Evolutionary conservation across 2,329 filamentous ascomycete genomes (phyloP).

Genomic region (Colletotrichum phormii): DNA sequence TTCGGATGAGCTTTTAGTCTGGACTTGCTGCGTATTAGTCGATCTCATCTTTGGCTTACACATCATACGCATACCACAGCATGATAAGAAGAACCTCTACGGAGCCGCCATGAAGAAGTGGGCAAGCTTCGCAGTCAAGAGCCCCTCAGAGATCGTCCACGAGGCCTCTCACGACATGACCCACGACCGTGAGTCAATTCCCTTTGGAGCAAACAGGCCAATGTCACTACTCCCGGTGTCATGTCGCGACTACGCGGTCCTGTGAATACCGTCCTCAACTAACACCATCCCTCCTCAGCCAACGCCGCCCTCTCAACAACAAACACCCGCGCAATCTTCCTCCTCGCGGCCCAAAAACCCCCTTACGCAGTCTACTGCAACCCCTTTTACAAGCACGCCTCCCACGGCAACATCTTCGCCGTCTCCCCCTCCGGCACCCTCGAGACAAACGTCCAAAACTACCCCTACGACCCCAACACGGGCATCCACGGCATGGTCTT

Average conservation of each 20-base stretch:
- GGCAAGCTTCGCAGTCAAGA: conserved; percentile 83
- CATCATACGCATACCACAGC: conserved; percentile 58
- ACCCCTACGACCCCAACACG: conserved; percentile 75
- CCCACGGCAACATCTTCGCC: conserved; percentile 82
- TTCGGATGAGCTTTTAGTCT: background rate
- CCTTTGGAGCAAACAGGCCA: background rate
- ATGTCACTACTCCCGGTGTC: background rate
- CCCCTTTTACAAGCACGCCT: conserved; percentile 89
- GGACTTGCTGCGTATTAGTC: background rate
- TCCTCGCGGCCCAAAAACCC: conserved; percentile 80
- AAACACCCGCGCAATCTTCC: conserved; percentile 90
- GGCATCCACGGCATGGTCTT: conserved; percentile 89
- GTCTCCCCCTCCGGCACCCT: conserved; percentile 69
- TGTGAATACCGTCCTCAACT: conserved; percentile 12
- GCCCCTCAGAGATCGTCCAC: conserved; percentile 81
- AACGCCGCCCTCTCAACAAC: conserved; percentile 76
- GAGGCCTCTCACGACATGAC: conserved; percentile 80
- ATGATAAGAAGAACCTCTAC: conserved; percentile 86
- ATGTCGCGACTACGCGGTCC: background rate
- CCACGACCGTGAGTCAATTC: conserved; percentile 73
- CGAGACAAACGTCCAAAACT: conserved; percentile 76
- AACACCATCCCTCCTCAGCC: conserved; percentile 56
- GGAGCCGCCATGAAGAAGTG: conserved; percentile 95
- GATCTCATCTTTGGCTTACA: conserved; percentile 34
- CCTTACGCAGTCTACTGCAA: conserved; percentile 90